These are phyloP conservation scores for Hanseniaspora clermontiae DNA, from an alignment of 805 yeast species.

Conservation along the genomic window DNA sequence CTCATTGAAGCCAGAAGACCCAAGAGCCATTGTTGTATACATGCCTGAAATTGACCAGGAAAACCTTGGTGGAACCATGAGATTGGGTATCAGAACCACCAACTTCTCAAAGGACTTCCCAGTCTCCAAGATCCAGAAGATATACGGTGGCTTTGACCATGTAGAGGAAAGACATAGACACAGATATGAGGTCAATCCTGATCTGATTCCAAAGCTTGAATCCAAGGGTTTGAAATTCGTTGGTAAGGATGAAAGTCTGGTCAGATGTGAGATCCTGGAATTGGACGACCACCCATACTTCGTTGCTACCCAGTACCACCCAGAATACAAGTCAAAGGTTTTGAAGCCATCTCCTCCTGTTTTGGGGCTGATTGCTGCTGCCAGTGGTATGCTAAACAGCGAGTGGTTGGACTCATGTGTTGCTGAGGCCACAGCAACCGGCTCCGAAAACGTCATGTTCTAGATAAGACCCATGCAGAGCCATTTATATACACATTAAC, in stretches of 20 bases:
- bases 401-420: slow-evolving; percentile 31
- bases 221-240: slow-evolving; percentile 70
- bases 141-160: slow-evolving; percentile 58
- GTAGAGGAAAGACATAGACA: slow-evolving; percentile 96
- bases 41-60: slow-evolving; percentile 98
- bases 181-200: slow-evolving; percentile 93
- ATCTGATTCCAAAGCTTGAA: slow-evolving; percentile 58
- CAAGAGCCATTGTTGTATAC: slow-evolving; percentile 65
- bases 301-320: slow-evolving; percentile 96
- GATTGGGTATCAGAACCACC: slow-evolving; percentile 89
- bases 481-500: background rate
- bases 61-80: slow-evolving; percentile 97
- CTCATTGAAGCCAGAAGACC: slow-evolving; percentile 43
- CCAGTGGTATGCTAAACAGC: slow-evolving; percentile 67
- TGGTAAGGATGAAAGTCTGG: slow-evolving; percentile 81
- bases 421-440: slow-evolving; percentile 22
- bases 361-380: slow-evolving; percentile 89
- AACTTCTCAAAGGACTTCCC: slow-evolving; percentile 55
- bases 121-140: slow-evolving; percentile 51
- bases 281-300: slow-evolving; percentile 75
- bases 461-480: too few relatives aligned
- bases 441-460: slow-evolving; percentile 23
- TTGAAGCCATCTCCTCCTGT: slow-evolving; percentile 94
- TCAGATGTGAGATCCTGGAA: slow-evolving; percentile 91
- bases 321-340: slow-evolving; percentile 93